These are phyloP conservation scores for Yarrowia deformans DNA, from an alignment of 805 yeast genomes.

Conservation along the genomic window DNA sequence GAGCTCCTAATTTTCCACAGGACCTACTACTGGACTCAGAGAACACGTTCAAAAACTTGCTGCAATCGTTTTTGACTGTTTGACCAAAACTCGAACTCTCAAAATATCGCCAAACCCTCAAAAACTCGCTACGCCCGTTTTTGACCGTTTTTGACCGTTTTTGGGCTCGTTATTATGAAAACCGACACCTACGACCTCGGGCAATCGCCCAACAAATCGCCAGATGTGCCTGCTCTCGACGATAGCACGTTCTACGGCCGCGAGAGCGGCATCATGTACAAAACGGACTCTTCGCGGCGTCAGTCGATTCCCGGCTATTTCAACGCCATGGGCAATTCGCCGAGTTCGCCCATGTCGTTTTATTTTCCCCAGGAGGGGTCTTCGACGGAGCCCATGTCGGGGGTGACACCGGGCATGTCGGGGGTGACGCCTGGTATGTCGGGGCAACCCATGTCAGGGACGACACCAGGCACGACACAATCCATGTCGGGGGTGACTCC, in stretches of 20 bases:
- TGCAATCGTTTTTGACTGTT: too few relatives aligned
- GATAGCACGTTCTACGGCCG: conserved; percentile 29
- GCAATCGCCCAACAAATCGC: conserved; percentile 20
- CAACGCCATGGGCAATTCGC: not conserved
- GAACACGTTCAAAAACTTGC: too few relatives aligned
- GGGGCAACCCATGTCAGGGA: too few relatives aligned
- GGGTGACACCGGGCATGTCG: too few relatives aligned
- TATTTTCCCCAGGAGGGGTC: not conserved
- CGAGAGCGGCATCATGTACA: conserved; percentile 25
- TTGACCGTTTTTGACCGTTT: too few relatives aligned
- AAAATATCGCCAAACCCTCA: too few relatives aligned
- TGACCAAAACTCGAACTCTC: too few relatives aligned
- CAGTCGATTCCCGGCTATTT: conserved; percentile 40
- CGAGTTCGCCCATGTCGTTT: conserved; percentile 11
- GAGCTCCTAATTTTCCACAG: too few relatives aligned
- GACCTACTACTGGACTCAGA: too few relatives aligned
- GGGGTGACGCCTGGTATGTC: too few relatives aligned
- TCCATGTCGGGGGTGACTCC: not conserved
- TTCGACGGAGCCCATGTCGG: not conserved
- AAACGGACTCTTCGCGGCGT: not conserved
- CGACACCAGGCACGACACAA: not conserved
- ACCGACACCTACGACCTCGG: conserved; percentile 10
- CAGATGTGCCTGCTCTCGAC: conserved; percentile 28
- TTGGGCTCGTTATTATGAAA: conserved; percentile 16
- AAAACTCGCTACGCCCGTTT: too few relatives aligned